Percentiles rank a stretch among this genome's conserved stretches.
phyloP scores from a whole-genome alignment of 1,284 basidiomycete genomes.

The Xerocomus cyaneibrunnescens region DNA sequence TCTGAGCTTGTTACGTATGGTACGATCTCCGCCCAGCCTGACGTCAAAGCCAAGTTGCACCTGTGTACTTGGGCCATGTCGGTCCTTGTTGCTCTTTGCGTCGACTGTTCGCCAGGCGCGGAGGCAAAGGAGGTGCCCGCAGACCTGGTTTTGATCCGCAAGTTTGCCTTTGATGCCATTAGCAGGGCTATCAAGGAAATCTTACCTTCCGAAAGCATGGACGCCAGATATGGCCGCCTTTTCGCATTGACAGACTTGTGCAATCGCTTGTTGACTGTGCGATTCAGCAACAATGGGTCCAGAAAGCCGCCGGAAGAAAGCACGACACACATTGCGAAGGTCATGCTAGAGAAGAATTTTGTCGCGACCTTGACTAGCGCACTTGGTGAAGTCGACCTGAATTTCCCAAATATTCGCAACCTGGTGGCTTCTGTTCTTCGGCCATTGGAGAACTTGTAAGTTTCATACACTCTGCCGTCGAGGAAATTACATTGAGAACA shows the following conservation, averaged over 20 bases:
- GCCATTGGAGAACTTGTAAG: constrained; percentile 88
- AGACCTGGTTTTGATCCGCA: constrained; percentile 84
- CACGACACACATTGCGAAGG: constrained; percentile 91
- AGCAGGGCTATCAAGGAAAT: constrained; percentile 87
- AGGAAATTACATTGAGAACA: constrained; percentile 5
- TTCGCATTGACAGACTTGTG: constrained; percentile 88
- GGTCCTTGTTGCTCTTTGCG: constrained; percentile 88
- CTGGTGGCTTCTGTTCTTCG: constrained; percentile 85
- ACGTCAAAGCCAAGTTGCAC: constrained; percentile 56
- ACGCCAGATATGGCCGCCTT: constrained; percentile 85
- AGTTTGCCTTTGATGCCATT: constrained; percentile 87
- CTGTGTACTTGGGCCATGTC: constrained; percentile 91
- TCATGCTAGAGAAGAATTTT: constrained; percentile 98
- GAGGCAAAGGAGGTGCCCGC: constrained; percentile 76
- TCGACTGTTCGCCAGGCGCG: constrained; percentile 67
- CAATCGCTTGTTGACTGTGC: constrained; percentile 83
- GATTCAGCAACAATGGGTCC: constrained; percentile 54
- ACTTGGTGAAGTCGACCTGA: constrained; percentile 92
- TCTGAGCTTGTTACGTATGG: constrained; percentile 77
- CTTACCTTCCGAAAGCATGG: constrained; percentile 62
- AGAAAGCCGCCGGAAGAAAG: constrained; percentile 77
- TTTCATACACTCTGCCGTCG: constrained; percentile 12
- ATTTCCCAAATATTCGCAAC: constrained; percentile 89
- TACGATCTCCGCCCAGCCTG: constrained; percentile 62
- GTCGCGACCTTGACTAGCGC: constrained; percentile 88